Conservation (phyloP, 2,329 filamentous ascomycete genomes). For the Elsinoe australis region DNA sequence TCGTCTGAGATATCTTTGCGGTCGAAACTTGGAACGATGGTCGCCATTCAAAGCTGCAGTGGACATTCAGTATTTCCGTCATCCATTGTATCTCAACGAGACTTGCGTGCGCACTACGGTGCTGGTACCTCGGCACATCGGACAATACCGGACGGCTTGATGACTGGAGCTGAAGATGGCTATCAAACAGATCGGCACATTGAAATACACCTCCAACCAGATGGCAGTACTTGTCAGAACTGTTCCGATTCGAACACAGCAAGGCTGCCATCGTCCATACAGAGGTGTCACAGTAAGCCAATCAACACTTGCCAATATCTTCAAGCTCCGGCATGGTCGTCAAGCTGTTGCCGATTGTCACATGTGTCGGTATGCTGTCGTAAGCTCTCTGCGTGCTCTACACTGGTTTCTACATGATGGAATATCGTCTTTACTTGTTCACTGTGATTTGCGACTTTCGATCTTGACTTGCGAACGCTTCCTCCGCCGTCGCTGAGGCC, state of each 20-base stretch:
- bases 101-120: not conserved
- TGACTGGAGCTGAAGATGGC: constrained; percentile 32
- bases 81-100: not conserved
- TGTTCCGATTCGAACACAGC: constrained; percentile 43
- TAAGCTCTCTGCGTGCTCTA: not conserved
- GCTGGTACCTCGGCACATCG: not conserved
- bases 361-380: not conserved
- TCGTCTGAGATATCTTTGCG: constrained; percentile 45
- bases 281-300: constrained; percentile 27
- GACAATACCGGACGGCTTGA: constrained; percentile 4
- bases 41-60: not conserved
- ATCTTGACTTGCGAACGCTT: constrained; percentile 41
- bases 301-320: constrained; percentile 15
- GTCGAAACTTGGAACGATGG: constrained; percentile 31
- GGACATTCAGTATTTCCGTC: constrained; percentile 9
- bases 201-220: constrained; percentile 31
- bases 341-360: not conserved
- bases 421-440: not conserved
- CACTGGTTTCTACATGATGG: not conserved
- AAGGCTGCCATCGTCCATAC: constrained; percentile 45
- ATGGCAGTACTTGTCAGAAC: constrained; percentile 51
- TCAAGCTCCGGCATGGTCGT: constrained; percentile 12
- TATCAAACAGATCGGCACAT: constrained; percentile 41
- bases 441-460: not conserved
- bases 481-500: constrained; percentile 37